Percentiles rank a stretch among this genome's conserved stretches.
phyloP scores from a whole-genome alignment of 306 rosid species.

The Vigna mungo region DNA sequence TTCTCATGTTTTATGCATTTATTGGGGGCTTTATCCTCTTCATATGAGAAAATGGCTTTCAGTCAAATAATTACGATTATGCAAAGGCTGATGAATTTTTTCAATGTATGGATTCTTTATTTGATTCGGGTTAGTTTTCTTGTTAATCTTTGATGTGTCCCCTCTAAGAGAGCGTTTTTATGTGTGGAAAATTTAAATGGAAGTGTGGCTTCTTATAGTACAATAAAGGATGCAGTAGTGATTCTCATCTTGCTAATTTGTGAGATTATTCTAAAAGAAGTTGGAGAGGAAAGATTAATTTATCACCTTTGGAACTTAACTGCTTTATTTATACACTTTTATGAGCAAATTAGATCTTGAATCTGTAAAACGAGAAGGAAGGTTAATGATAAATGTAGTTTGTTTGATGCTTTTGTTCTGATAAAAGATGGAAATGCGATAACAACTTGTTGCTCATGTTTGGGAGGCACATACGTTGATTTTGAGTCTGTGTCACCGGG shows the following conservation, averaged over 20 bases:
- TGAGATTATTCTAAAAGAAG: constrained; percentile 9
- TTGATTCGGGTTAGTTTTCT: neutral
- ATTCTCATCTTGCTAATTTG: constrained; percentile 11
- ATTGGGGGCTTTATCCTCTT: neutral
- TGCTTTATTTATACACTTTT: neutral
- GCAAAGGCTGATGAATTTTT: too few species aligned
- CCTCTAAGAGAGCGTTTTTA: neutral
- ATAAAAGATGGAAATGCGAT: constrained; percentile 19
- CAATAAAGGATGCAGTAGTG: neutral
- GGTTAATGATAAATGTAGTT: constrained; percentile 3
- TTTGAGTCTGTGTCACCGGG: neutral
- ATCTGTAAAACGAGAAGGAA: constrained; percentile 17
- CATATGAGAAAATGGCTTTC: constrained; percentile 3
- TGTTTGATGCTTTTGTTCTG: constrained; percentile 23
- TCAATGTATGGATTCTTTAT: neutral
- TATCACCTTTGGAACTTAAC: neutral
- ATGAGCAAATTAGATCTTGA: constrained; percentile 13
- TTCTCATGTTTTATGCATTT: too few species aligned
- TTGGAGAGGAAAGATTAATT: constrained; percentile 1
- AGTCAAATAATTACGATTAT: too few species aligned
- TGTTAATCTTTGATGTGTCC: neutral
- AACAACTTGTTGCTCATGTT: constrained; percentile 3
- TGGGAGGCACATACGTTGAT: neutral
- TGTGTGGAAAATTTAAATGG: neutral
- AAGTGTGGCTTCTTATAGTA: neutral